Evolutionary conservation across 1,284 basidiomycete genomes (phyloP).

Genomic region (Malassezia slooffiae): DNA sequence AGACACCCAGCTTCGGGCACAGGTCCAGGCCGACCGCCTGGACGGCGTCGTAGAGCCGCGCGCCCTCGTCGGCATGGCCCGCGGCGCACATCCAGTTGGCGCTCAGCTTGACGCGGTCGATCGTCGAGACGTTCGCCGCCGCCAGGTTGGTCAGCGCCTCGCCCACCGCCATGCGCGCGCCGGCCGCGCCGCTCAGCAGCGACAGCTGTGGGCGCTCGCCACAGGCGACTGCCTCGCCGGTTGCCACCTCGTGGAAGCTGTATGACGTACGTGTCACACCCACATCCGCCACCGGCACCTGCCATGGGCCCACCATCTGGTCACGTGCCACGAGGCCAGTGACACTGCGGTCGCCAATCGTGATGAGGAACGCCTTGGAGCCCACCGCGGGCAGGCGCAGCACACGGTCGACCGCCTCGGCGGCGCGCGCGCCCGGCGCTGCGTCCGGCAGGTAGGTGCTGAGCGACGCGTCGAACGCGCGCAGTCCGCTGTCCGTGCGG

Average conservation of each 20-base stretch:
- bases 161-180: constrained; percentile 88
- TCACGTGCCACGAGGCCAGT: constrained; percentile 90
- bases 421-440: constrained; percentile 48
- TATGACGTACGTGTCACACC: constrained; percentile 90
- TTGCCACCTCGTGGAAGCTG: constrained; percentile 70
- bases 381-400: constrained; percentile 82
- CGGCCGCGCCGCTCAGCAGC: constrained; percentile 72
- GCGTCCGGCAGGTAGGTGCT: constrained; percentile 54
- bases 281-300: constrained; percentile 93
- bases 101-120: constrained; percentile 75
- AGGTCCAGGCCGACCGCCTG: constrained; percentile 83
- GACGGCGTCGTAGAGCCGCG: constrained; percentile 81
- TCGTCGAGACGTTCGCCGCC: constrained; percentile 63
- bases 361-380: constrained; percentile 94
- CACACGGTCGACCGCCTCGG: constrained; percentile 63
- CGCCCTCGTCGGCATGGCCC: constrained; percentile 77
- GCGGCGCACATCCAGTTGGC: constrained; percentile 99
- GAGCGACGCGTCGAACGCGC: constrained; percentile 64
- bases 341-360: constrained; percentile 88
- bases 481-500: no score
- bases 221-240: constrained; percentile 83
- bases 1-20: constrained; percentile 84
- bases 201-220: constrained; percentile 91
- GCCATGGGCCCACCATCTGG: constrained; percentile 98
- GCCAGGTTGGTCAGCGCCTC: constrained; percentile 86